phyloP scores from a whole-genome alignment of 1,284 basidiomycete genomes.

The Megacollybia platyphylla region DNA sequence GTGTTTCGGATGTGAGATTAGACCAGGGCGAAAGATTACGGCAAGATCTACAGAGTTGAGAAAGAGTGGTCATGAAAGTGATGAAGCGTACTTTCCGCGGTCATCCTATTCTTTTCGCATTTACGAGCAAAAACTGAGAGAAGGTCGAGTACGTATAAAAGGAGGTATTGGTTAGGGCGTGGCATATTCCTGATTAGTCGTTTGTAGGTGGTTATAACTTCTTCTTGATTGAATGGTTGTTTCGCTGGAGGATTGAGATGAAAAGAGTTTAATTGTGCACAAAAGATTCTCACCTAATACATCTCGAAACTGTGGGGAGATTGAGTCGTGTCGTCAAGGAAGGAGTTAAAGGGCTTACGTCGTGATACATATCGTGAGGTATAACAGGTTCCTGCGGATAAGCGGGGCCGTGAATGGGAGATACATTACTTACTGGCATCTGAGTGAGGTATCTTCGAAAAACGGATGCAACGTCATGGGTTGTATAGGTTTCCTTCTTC shows the following conservation, averaged over 20 bases:
- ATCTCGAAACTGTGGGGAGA: conserved; percentile 59
- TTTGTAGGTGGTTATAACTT: conserved; percentile 71
- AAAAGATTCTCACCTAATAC: conserved; percentile 43
- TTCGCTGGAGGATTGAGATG: conserved; percentile 29
- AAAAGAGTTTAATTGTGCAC: not conserved
- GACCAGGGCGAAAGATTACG: conserved; percentile 87
- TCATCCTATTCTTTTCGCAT: conserved; percentile 91
- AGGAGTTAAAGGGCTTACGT: conserved; percentile 36
- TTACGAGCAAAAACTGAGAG: conserved; percentile 90
- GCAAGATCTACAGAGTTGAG: conserved; percentile 58
- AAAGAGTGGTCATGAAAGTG: conserved; percentile 2
- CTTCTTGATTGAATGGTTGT: conserved; percentile 50
- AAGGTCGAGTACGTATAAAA: conserved; percentile 93
- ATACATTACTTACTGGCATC: conserved; percentile 67
- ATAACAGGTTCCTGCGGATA: conserved; percentile 73
- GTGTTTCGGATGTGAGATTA: conserved; percentile 82
- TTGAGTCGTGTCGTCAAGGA: conserved; percentile 8
- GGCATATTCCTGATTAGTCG: conserved; percentile 78
- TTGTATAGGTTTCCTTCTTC: conserved; percentile 74
- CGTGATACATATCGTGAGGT: conserved; percentile 78
- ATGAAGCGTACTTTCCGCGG: conserved; percentile 66
- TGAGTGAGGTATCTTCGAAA: conserved; percentile 92
- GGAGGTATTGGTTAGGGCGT: conserved; percentile 82
- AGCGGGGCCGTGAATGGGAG: conserved; percentile 12
- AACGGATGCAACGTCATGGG: conserved; percentile 95